Evolutionary conservation across 345 rosid species (phyloP), one percentile per base, ranked within the genome.

Genomic region (Hypericum perforatum): DNA sequence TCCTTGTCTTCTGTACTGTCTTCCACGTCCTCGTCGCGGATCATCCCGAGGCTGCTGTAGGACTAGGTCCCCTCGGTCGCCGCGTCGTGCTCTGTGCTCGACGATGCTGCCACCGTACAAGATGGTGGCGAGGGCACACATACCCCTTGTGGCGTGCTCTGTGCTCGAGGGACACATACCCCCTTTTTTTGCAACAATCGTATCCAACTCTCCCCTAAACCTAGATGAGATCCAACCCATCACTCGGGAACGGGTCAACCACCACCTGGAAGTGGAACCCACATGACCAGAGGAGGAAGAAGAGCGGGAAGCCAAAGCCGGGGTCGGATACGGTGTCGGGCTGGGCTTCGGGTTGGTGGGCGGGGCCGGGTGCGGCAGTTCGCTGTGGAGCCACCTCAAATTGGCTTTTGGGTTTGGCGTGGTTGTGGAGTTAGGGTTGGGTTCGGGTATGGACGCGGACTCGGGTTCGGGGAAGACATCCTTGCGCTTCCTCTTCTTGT

Each of bases 381-480:
- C 56, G 76, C 67, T 70, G 0, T 32, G 79, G 36, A 76, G 76
- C 70, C 76, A 71, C 12, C 6, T 50, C 16, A 73, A 64, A 51
- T 45, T 74, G 56, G 80, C 58, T 1, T n/a, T n/a, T n/a, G n/a
- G n/a, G n/a, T n/a, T n/a, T n/a, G n/a, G n/a, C n/a, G n/a, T n/a
- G n/a, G n/a, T n/a, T 68, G 71, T 49, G 81, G 84, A n/a, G 41
- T 74, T 12, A 82, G 84, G 0, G 49, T 69, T 45, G 82, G 84
- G 36, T 81, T 84, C 12, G 84, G 84, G 6, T 12, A 71, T 9
- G 87, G 87, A 6, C 16, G 78, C 0, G 84, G 82, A 15, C 65
- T 78, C 12, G 84, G 80, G 8, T 76, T 57, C 12, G 87, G 87
- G 39, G n/a, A n/a, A n/a, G n/a, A n/a, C n/a, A n/a, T n/a, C n/a